Conservation (phyloP, 2,329 filamentous ascomycete species). For the Neospermospora avenae region DNA sequence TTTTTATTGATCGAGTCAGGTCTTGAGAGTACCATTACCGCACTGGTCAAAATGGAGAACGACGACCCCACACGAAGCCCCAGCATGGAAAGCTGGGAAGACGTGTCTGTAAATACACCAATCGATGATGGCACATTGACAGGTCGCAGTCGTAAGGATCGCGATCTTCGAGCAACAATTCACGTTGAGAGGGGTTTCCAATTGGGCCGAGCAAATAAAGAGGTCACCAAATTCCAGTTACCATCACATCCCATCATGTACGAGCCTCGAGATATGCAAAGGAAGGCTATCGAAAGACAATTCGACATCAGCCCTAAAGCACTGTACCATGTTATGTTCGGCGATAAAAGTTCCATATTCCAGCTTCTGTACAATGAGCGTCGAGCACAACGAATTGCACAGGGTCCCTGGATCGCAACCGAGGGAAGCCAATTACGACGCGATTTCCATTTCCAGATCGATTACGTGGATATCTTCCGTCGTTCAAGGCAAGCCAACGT, state of each 20-base stretch:
- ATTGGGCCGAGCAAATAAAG: constrained; percentile 35
- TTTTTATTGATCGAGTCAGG: constrained; percentile 9
- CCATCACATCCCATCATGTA: constrained; percentile 79
- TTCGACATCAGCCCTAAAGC: constrained; percentile 93
- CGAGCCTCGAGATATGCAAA: constrained; percentile 76
- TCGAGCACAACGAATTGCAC: constrained; percentile 73
- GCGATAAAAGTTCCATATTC: constrained; percentile 93
- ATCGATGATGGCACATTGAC: constrained; percentile 54
- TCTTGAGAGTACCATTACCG: constrained; percentile 66
- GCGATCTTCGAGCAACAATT: constrained; percentile 54
- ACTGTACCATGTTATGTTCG: constrained; percentile 93
- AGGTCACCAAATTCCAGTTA: constrained; percentile 67
- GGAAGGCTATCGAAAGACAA: constrained; percentile 71
- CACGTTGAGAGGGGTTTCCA: constrained; percentile 62
- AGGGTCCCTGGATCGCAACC: constrained; percentile 76
- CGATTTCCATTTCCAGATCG: constrained; percentile 77
- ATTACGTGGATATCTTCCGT: constrained; percentile 63
- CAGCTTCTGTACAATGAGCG: constrained; percentile 85
- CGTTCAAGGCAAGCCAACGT: constrained; percentile 59
- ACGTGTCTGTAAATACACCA: constrained; percentile 60
- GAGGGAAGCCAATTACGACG: constrained; percentile 71
- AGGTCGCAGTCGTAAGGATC: constrained; percentile 39
- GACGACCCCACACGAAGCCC: constrained; percentile 59
- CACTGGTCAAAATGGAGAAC: constrained; percentile 71
- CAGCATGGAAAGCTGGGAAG: constrained; percentile 88